A percentile compares a stretch with the other conserved stretches of the same genome.
Evolutionary conservation across 805 yeast genomes (phyloP).

Genomic region (Brettanomyces sp.): DNA sequence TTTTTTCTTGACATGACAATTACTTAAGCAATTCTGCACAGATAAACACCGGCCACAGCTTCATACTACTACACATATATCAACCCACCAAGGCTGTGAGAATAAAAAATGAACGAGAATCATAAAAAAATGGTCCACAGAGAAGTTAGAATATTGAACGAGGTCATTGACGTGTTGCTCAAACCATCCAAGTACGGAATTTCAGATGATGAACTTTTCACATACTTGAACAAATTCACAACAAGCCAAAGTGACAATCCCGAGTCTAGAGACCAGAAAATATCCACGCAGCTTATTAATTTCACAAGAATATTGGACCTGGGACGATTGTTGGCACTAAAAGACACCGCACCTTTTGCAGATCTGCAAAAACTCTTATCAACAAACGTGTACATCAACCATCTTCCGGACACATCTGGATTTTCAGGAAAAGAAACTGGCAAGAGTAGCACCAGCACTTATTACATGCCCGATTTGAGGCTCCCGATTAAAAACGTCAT

Average conservation of each 20-base stretch:
- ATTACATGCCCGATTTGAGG: constrained; percentile 21
- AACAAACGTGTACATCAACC: constrained; percentile 21
- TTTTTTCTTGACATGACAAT: no score
- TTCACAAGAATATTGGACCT: constrained; percentile 18
- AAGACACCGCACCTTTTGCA: not conserved
- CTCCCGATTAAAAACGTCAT: constrained; percentile 21
- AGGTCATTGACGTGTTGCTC: constrained; percentile 15
- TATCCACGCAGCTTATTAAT: constrained; percentile 17
- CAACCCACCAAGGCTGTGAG: no score
- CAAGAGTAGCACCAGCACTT: constrained; percentile 5
- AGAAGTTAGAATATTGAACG: constrained; percentile 16
- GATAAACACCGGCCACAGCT: no score
- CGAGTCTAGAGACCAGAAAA: not conserved
- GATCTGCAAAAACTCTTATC: constrained; percentile 9
- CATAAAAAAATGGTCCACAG: constrained; percentile 7
- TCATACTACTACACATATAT: no score
- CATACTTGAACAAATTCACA: constrained; percentile 7
- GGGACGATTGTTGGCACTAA: constrained; percentile 16
- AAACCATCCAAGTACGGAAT: constrained; percentile 13
- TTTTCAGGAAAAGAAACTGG: constrained; percentile 1
- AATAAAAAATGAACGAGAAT: not conserved
- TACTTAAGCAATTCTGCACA: no score
- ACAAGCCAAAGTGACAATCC: not conserved
- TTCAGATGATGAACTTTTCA: constrained; percentile 12
- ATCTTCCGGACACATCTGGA: constrained; percentile 5